phyloP scores from a whole-genome alignment of 768 basidiomycete species.

The Mycena crocata region DNA sequence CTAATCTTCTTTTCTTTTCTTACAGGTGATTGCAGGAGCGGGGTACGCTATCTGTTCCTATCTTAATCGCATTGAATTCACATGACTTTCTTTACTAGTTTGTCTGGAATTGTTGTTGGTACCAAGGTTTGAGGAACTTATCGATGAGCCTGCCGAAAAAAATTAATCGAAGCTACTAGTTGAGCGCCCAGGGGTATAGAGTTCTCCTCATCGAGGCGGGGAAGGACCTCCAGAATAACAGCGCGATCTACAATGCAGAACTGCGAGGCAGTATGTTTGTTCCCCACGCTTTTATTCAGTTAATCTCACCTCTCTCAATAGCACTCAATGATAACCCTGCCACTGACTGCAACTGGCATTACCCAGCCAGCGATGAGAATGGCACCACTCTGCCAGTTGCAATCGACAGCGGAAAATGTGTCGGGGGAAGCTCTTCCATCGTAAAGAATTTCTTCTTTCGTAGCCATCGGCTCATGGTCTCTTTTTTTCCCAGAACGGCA shows the following conservation, averaged over 20 bases:
- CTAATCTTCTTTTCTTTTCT: too few relatives aligned
- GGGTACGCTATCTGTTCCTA: neutral
- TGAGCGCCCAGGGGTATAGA: slow-evolving; percentile 26
- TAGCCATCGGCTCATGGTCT: neutral
- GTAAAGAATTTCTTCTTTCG: slow-evolving; percentile 1
- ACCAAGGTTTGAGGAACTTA: slow-evolving; percentile 10
- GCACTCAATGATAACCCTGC: slow-evolving; percentile 17
- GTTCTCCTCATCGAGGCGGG: slow-evolving; percentile 31
- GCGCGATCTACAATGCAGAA: slow-evolving; percentile 27
- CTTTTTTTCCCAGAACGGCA: slow-evolving; percentile 20
- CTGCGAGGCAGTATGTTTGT: slow-evolving; percentile 22
- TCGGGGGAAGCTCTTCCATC: slow-evolving; percentile 27
- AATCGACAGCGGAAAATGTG: slow-evolving; percentile 30
- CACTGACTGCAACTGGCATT: slow-evolving; percentile 33
- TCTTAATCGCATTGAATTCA: neutral
- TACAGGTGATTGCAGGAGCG: slow-evolving; percentile 28
- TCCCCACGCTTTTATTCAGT: neutral
- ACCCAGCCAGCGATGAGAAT: slow-evolving; percentile 17
- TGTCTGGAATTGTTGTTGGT: slow-evolving; percentile 28
- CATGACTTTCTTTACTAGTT: neutral
- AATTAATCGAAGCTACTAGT: neutral
- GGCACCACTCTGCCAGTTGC: slow-evolving; percentile 17
- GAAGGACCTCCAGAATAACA: slow-evolving; percentile 26
- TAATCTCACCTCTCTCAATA: neutral
- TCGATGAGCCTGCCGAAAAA: neutral